Evolutionary conservation across 2,329 filamentous ascomycete species (phyloP), one percentile per base, ranked within the genome.

Genomic region (Claviceps spartinae): DNA sequence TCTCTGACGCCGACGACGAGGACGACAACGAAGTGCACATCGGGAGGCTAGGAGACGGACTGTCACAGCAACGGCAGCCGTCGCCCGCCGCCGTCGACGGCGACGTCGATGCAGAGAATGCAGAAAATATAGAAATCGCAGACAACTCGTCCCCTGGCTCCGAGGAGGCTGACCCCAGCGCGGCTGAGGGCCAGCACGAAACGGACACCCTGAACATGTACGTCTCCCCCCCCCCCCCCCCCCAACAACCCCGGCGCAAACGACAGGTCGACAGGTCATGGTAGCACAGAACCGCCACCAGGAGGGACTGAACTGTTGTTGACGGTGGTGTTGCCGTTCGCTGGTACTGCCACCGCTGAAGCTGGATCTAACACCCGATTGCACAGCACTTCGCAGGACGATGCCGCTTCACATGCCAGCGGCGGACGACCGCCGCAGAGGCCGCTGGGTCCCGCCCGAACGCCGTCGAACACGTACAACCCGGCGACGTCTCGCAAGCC

Each of bases 381-480:
- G 52, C 57, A 60, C 52, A 50, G 55, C 8, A 30, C 30, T 49
- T 52, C 59, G 41, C 63, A 62, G 11, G 59, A 61, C 13, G 64
- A 67, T 26, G 57, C 54, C n/a, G 47, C 59, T 34, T 47, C 56
- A 8, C 65, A 63, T 47, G 47, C 65, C 50, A 66, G 63, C 42
- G 63, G 64, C 20, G 53, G 64, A 51, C 72, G 83, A 60, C 74
- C 77, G 26, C 81, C 77, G 26, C 81, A 85, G 60, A 78, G 86
- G 57, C 85, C 86, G 16, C 76, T 78, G 5, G 82, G 74, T 24
- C 85, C 86, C 18, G 77, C 78, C 51, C 76, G 86, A 61, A 89
- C 85, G 4, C 85, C 85, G 1, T 91, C 86, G 34, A 87, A 77
- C 64, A 89, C 87, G 36, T 93, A 93, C 65, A 85, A 86, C 56